phyloP scores from a whole-genome alignment of 495 filamentous ascomycete species.

The Penicillium pancosmium region DNA sequence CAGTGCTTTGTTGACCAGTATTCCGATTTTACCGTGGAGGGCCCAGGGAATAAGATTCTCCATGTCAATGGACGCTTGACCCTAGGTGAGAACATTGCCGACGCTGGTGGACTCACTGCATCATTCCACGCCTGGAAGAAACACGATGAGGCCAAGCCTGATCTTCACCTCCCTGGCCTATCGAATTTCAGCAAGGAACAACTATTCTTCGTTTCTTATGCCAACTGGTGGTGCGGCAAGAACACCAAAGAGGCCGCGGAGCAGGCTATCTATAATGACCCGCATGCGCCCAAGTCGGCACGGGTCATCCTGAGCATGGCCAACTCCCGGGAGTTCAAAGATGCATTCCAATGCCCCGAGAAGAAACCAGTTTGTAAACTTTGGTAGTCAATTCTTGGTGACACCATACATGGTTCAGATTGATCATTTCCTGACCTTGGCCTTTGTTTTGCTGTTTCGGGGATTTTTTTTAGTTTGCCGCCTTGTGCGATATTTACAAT shows the following conservation, averaged over 20 bases:
- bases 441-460: not conserved
- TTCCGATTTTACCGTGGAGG: slow-evolving; percentile 60
- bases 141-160: slow-evolving; percentile 53
- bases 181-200: slow-evolving; percentile 69
- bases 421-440: not conserved
- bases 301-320: slow-evolving; percentile 64
- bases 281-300: slow-evolving; percentile 63
- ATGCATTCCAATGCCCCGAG: slow-evolving; percentile 64
- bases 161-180: slow-evolving; percentile 64
- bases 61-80: slow-evolving; percentile 72
- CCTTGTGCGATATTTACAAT: not conserved
- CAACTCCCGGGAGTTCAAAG: slow-evolving; percentile 68
- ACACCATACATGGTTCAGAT: not conserved
- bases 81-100: slow-evolving; percentile 75
- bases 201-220: slow-evolving; percentile 71
- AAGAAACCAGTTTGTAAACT: slow-evolving; percentile 71
- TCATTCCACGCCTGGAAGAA: slow-evolving; percentile 70
- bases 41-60: slow-evolving; percentile 53
- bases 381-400: slow-evolving; percentile 48
- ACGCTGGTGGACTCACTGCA: slow-evolving; percentile 69
- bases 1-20: slow-evolving; percentile 76
- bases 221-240: slow-evolving; percentile 71
- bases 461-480: not conserved
- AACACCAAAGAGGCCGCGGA: slow-evolving; percentile 57
- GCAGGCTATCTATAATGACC: slow-evolving; percentile 60